Evolutionary conservation across 208 protist species (phyloP).

Genomic region (Porcisia deanei): DNA sequence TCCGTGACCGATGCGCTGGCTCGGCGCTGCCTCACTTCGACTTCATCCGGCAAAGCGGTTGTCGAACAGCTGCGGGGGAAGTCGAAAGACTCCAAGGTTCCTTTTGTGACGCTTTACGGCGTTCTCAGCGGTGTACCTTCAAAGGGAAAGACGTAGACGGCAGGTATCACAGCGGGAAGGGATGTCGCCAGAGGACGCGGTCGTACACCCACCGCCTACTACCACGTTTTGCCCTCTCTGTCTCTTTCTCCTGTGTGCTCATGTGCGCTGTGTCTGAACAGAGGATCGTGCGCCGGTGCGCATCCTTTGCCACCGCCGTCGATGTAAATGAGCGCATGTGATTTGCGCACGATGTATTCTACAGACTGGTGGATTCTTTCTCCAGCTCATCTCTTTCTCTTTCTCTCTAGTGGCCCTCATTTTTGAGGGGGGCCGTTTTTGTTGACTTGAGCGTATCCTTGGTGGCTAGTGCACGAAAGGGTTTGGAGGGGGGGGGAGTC

Average conservation of each 20-base stretch:
- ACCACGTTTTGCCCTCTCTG: neutral
- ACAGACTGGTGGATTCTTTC: neutral
- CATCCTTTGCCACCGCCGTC: neutral
- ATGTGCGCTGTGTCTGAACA: neutral
- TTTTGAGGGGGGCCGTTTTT: neutral
- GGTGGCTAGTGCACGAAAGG: no score
- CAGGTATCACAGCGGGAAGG: neutral
- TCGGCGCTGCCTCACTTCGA: constrained; percentile 35
- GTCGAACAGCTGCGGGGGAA: constrained; percentile 41
- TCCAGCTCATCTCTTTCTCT: neutral
- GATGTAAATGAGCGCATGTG: constrained; percentile 2
- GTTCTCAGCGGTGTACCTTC: constrained; percentile 11
- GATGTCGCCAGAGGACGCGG: neutral
- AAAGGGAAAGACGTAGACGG: constrained; percentile 30
- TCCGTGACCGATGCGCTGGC: constrained; percentile 37
- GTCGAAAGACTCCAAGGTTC: constrained; percentile 32
- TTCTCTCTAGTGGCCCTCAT: neutral
- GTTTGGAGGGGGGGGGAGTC: no score
- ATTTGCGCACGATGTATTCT: neutral
- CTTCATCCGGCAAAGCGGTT: constrained; percentile 43
- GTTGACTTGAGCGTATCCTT: no score
- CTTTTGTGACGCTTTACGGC: constrained; percentile 43
- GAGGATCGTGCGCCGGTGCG: no score
- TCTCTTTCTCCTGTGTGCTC: neutral
- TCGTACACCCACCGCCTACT: neutral